Conservation (phyloP, 768 basidiomycete species). For the Tylopilus cervinicoccineus region DNA sequence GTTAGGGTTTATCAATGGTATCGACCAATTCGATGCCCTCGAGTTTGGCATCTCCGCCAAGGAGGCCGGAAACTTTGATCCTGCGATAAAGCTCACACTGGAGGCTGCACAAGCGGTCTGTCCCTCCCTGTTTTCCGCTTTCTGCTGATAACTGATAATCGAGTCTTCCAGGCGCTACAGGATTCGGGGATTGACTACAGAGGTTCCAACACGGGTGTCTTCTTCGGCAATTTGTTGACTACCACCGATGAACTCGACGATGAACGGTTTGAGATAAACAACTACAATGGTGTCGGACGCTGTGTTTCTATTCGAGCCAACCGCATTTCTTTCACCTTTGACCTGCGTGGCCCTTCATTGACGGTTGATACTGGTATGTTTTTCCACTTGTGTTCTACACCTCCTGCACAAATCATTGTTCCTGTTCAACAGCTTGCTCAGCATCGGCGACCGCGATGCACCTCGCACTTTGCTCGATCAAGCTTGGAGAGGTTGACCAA, state of each 20-base stretch:
- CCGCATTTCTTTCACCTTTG: slow-evolving; percentile 33
- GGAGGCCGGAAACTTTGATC: slow-evolving; percentile 30
- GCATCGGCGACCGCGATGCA: slow-evolving; percentile 46
- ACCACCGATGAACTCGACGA: slow-evolving; percentile 28
- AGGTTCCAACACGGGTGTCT: slow-evolving; percentile 40
- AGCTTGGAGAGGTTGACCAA: slow-evolving; percentile 42
- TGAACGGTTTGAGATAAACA: slow-evolving; percentile 25
- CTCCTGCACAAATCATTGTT: background rate
- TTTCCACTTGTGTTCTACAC: background rate
- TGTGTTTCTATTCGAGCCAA: slow-evolving; percentile 30
- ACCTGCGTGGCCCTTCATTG: slow-evolving; percentile 45
- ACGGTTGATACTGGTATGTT: slow-evolving; percentile 35
- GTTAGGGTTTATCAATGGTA: slow-evolving; percentile 28
- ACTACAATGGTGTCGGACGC: slow-evolving; percentile 29
- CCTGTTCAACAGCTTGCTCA: slow-evolving; percentile 33
- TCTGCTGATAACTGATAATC: background rate
- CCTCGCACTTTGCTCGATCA: slow-evolving; percentile 43
- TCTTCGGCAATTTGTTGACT: slow-evolving; percentile 31
- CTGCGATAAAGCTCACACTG: slow-evolving; percentile 28
- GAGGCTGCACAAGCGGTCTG: slow-evolving; percentile 30
- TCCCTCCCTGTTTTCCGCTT: background rate
- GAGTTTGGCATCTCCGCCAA: slow-evolving; percentile 33
- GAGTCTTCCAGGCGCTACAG: slow-evolving; percentile 28
- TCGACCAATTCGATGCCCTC: slow-evolving; percentile 32
- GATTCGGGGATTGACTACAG: slow-evolving; percentile 48